phyloP scores from a whole-genome alignment of 352 stramenopile genomes.

The Phytophthora foliorum region DNA sequence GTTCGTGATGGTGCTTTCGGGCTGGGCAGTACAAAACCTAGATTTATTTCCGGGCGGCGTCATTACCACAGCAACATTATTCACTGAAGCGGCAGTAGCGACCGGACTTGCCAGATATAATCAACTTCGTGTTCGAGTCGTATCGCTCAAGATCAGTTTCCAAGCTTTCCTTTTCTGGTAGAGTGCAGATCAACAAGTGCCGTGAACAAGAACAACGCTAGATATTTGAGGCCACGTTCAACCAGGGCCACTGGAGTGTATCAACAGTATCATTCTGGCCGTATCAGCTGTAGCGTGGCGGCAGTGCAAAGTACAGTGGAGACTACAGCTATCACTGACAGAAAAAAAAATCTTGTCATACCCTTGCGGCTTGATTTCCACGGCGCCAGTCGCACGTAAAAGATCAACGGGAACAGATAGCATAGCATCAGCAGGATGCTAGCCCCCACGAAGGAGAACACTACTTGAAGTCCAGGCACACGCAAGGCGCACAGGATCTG shows the following conservation, averaged over 20 bases:
- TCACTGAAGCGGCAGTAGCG: too few species aligned
- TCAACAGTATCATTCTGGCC: constrained; percentile 19
- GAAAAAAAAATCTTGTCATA: constrained; percentile 36
- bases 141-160: too few species aligned
- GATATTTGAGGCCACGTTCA: neutral
- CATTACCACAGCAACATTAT: too few species aligned
- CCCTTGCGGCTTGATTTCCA: constrained; percentile 45
- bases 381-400: constrained; percentile 59
- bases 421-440: constrained; percentile 80
- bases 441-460: constrained; percentile 82
- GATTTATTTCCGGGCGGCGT: too few species aligned
- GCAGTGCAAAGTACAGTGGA: constrained; percentile 66
- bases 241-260: neutral
- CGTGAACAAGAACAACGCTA: neutral
- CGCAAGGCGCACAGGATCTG: constrained; percentile 63
- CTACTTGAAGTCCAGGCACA: constrained; percentile 70
- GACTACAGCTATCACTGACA: constrained; percentile 45
- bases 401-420: constrained; percentile 75
- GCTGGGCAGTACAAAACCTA: too few species aligned
- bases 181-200: neutral
- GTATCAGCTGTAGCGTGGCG: constrained; percentile 59
- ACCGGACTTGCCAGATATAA: too few species aligned
- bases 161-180: neutral
- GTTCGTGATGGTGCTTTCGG: too few species aligned
- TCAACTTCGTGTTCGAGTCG: too few species aligned